Conservation (phyloP, 2,329 filamentous ascomycete genomes). For the Diaporthe sp. region DNA sequence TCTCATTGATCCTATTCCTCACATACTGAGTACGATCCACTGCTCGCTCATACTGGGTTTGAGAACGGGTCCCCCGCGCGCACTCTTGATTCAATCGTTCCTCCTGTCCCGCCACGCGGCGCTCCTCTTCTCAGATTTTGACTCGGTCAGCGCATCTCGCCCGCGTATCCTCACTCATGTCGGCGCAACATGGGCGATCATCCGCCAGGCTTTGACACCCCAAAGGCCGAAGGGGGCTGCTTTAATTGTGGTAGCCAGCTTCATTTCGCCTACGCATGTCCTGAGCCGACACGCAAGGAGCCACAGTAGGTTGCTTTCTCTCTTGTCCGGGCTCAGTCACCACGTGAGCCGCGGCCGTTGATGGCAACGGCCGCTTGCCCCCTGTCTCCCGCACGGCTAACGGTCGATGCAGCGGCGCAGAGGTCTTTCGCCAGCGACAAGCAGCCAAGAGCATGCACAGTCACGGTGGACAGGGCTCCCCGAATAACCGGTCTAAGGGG, state of each 20-base stretch:
- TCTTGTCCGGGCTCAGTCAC: not conserved
- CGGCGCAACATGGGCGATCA: slow-evolving; percentile 44
- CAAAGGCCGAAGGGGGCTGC: slow-evolving; percentile 56
- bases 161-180: slow-evolving; percentile 22
- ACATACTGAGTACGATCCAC: not conserved
- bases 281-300: slow-evolving; percentile 61
- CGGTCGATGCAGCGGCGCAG: slow-evolving; percentile 44
- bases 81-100: not conserved
- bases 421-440: slow-evolving; percentile 44
- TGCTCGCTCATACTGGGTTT: not conserved
- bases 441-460: slow-evolving; percentile 38
- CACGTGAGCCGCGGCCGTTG: not conserved
- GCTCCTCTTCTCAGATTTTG: slow-evolving; percentile 7
- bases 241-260: slow-evolving; percentile 67
- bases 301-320: slow-evolving; percentile 61
- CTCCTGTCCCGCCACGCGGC: not conserved
- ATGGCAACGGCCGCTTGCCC: slow-evolving; percentile 15
- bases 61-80: not conserved
- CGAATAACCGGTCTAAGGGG: slow-evolving; percentile 54
- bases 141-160: not conserved
- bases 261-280: slow-evolving; percentile 68
- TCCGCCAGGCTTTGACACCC: slow-evolving; percentile 48
- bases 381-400: slow-evolving; percentile 35
- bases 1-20: not conserved
- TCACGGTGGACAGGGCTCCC: slow-evolving; percentile 45